A percentile compares a stretch with the other conserved stretches of the same genome.
These are phyloP conservation scores for Austroboletus novae-zelandiae DNA, from an alignment of 1,284 basidiomycete genomes.

Conservation along the genomic window DNA sequence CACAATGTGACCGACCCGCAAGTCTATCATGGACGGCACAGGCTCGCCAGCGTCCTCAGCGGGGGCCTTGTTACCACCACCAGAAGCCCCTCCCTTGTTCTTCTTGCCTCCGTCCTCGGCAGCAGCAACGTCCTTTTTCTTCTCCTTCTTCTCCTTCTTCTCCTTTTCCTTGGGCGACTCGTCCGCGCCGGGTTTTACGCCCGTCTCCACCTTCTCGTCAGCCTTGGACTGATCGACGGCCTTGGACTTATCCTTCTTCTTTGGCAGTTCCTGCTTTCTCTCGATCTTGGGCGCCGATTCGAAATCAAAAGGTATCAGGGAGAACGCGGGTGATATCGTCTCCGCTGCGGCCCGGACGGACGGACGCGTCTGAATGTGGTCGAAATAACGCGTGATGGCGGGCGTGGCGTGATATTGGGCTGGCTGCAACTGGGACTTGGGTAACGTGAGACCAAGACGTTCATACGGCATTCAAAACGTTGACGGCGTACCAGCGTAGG, in stretches of 20 bases:
- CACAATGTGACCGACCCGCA: slow-evolving; percentile 87
- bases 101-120: slow-evolving; percentile 39
- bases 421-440: slow-evolving; percentile 63
- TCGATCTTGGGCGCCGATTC: slow-evolving; percentile 71
- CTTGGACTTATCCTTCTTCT: slow-evolving; percentile 80
- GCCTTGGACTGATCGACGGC: slow-evolving; percentile 33
- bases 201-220: slow-evolving; percentile 25
- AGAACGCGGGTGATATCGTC: slow-evolving; percentile 54
- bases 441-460: slow-evolving; percentile 12
- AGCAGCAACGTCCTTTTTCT: slow-evolving; percentile 49
- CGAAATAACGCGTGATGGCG: slow-evolving; percentile 88
- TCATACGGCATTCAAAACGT: background rate
- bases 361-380: slow-evolving; percentile 80
- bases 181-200: slow-evolving; percentile 29
- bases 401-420: slow-evolving; percentile 74
- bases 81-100: slow-evolving; percentile 39
- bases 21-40: slow-evolving; percentile 90
- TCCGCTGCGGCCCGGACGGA: slow-evolving; percentile 57
- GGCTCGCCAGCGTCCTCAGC: slow-evolving; percentile 74
- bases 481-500: slow-evolving; percentile 63
- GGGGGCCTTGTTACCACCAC: slow-evolving; percentile 39
- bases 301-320: slow-evolving; percentile 68
- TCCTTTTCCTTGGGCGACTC: slow-evolving; percentile 40
- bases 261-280: slow-evolving; percentile 69
- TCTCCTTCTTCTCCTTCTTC: slow-evolving; percentile 40